phyloP scores from a whole-genome alignment of 75 land plant species.

The Cunninghamia lanceolata region DNA sequence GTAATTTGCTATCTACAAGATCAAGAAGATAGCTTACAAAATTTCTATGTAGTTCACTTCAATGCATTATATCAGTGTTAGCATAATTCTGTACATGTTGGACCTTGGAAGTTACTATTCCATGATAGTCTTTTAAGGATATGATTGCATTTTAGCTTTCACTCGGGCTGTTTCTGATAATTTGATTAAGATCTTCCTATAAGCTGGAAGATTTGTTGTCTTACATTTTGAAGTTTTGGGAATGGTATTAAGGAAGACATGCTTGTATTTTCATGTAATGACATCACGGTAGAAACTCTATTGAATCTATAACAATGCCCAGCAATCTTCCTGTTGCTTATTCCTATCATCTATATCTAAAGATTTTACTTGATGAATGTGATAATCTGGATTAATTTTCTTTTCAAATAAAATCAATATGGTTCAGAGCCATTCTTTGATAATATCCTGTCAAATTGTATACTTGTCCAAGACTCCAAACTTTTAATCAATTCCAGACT shows the following conservation, averaged over 20 bases:
- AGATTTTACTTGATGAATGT: background rate
- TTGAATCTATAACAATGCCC: background rate
- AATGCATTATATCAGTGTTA: background rate
- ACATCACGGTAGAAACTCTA: background rate
- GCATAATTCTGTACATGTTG: background rate
- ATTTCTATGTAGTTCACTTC: background rate
- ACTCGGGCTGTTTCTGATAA: background rate
- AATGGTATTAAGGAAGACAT: background rate
- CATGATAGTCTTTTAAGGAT: background rate
- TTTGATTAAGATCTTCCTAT: too few species aligned
- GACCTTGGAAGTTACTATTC: background rate
- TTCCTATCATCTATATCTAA: background rate
- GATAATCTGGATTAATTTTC: background rate
- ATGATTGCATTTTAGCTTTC: background rate
- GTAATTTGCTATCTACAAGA: background rate
- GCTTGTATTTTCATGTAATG: background rate
- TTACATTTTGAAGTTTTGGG: background rate
- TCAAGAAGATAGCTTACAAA: background rate
- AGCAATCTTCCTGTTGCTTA: background rate
- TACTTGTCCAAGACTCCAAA: background rate
- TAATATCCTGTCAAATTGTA: background rate
- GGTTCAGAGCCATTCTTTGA: background rate
- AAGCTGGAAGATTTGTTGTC: background rate
- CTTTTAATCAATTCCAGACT: background rate
- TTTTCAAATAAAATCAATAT: background rate